These are phyloP conservation scores for Peziza echinospora DNA, from an alignment of 495 filamentous ascomycete species.

Conservation along the genomic window DNA sequence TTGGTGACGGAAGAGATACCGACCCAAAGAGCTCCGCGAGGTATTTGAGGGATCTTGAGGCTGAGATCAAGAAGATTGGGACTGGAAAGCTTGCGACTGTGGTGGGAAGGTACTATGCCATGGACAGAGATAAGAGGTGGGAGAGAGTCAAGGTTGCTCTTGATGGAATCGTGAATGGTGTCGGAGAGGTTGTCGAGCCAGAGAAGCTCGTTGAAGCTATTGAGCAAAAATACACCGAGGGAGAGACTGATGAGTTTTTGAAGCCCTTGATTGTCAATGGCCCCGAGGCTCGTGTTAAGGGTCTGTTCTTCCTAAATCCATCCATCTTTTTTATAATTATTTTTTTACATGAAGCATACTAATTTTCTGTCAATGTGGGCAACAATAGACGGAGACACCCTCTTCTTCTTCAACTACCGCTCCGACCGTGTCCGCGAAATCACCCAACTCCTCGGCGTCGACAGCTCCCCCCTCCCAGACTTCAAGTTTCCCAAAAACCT, in stretches of 20 bases:
- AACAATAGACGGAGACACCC: slow-evolving; percentile 68
- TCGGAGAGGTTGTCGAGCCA: slow-evolving; percentile 51
- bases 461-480: slow-evolving; percentile 71
- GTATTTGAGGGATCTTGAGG: slow-evolving; percentile 68
- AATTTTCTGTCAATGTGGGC: slow-evolving; percentile 2
- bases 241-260: slow-evolving; percentile 90
- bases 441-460: slow-evolving; percentile 80
- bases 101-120: slow-evolving; percentile 90
- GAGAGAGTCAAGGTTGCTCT: slow-evolving; percentile 76
- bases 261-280: slow-evolving; percentile 92
- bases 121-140: slow-evolving; percentile 99
- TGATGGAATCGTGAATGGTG: slow-evolving; percentile 64
- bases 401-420: slow-evolving; percentile 99
- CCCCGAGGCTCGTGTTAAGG: slow-evolving; percentile 60
- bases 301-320: slow-evolving; percentile 23
- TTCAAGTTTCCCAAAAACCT: slow-evolving; percentile 67
- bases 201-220: slow-evolving; percentile 65
- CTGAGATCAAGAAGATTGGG: slow-evolving; percentile 60
- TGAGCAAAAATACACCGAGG: slow-evolving; percentile 64
- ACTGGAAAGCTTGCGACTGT: slow-evolving; percentile 54
- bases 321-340: neutral
- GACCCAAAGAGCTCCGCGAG: slow-evolving; percentile 77
- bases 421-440: slow-evolving; percentile 94
- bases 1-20: slow-evolving; percentile 91
- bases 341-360: neutral